Base-by-base conservation (phyloP, 2,329 filamentous ascomycete species). In the Apiospora rasikravindrae region DNA sequence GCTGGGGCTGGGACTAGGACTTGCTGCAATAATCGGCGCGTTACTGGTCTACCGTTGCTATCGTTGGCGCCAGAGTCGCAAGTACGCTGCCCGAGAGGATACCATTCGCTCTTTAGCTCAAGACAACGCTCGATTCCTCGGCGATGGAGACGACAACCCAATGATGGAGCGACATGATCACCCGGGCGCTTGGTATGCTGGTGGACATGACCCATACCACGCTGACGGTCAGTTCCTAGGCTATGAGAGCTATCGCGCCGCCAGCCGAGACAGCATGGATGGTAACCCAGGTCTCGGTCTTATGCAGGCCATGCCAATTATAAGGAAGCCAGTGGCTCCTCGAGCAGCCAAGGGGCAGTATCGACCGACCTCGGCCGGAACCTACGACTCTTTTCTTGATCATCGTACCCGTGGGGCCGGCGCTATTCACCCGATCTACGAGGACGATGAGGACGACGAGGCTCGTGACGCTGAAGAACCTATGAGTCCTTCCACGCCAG, bases 1-100 rank as follows among this genome's bases (percentile, higher is more conserved):
- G 0, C 82, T 92, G 2, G 92, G 92, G 0, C 78, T 94, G 1
- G 91, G 92, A 1, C 81, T 94, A 1, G 92, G 91, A 1, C 78
- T 92, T 1, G 82, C 88, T 0, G 83, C 88, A 1, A 77, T 89
- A 2, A 73, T 90, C 11, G 80, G 84, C 0, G 81, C 86, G 0
- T 74, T 87, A 2, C 33, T 89, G 13, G 70, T 88, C 26, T 86
- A 82, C 71, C 83, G 88, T 70, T 86, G 86, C 72, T 89, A 87
- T 71, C 84, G 83, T 44, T 84, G 84, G n/a, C 86, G 86, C 73
- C 84, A 85, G 19, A 78, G 75, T 13, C 71, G 75, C 22, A 82
- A 78, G 44, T 83, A 81, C 29, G 81, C 77, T 4, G 76, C 77
- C 16, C 81, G 83, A 8, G 85, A 90, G 53, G 83, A 85, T 4